Conservation (phyloP, 257 asterid genomes). For the Primulina huaijiensis region DNA sequence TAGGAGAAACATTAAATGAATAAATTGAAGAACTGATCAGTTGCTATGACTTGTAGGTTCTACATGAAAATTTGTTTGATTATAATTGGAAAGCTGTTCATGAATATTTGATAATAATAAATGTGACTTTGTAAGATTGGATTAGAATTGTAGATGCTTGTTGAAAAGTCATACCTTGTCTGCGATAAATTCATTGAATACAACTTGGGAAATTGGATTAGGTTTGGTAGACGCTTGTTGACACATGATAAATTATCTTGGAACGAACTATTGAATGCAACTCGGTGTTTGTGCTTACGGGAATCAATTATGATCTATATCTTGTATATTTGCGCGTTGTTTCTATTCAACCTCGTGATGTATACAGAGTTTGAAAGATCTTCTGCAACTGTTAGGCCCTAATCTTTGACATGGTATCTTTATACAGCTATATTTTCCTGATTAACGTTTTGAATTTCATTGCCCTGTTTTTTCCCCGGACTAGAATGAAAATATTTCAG, state of each 20-base stretch:
- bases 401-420: constrained; percentile 1
- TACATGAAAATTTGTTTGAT: background rate
- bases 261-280: background rate
- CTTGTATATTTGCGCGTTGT: background rate
- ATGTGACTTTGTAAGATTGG: constrained; percentile 7
- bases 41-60: background rate
- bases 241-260: background rate
- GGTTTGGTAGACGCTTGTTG: background rate
- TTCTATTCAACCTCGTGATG: background rate
- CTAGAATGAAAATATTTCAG: background rate
- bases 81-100: background rate
- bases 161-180: background rate
- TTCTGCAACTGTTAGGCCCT: background rate
- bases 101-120: background rate
- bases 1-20: constrained; percentile 24
- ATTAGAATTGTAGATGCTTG: background rate
- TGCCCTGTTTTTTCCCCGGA: background rate
- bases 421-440: background rate
- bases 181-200: background rate
- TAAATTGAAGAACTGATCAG: constrained; percentile 14
- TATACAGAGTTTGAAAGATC: background rate
- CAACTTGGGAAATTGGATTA: background rate
- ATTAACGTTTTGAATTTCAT: too few species aligned
- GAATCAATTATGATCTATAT: background rate
- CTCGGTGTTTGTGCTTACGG: background rate